Evolutionary conservation across 805 yeast species (phyloP).

Genomic region (Starmera pachycereana): DNA sequence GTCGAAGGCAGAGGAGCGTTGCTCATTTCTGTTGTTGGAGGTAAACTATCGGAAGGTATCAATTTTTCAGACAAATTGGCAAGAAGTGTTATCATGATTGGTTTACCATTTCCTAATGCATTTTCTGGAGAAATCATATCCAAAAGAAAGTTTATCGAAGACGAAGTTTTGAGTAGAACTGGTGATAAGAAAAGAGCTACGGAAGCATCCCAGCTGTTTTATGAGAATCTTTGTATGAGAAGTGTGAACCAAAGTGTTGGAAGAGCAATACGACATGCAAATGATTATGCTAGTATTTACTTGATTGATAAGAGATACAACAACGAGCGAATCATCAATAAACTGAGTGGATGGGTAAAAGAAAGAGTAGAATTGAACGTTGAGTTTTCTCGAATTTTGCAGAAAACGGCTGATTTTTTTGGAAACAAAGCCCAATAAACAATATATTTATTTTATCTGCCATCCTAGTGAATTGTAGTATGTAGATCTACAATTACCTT

Average conservation of each 20-base stretch:
- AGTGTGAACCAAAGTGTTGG: constrained; percentile 91
- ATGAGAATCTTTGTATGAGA: constrained; percentile 82
- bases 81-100: constrained; percentile 76
- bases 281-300: constrained; percentile 71
- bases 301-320: constrained; percentile 59
- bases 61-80: constrained; percentile 86
- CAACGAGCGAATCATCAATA: constrained; percentile 34
- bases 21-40: constrained; percentile 82
- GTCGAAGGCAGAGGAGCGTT: constrained; percentile 43
- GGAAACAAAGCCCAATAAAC: not conserved
- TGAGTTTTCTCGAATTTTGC: constrained; percentile 10
- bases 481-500: no score
- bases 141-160: constrained; percentile 53
- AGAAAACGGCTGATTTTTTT: constrained; percentile 14
- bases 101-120: constrained; percentile 83
- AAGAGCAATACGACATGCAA: constrained; percentile 75
- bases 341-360: constrained; percentile 69
- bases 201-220: constrained; percentile 42
- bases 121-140: constrained; percentile 75
- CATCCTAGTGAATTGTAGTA: no score
- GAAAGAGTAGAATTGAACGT: constrained; percentile 23
- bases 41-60: constrained; percentile 87
- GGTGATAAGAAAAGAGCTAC: constrained; percentile 35
- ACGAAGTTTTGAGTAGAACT: constrained; percentile 36
- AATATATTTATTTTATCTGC: no score